Base-by-base conservation (phyloP, 768 basidiomycete genomes). In the Podaxis sp. region DNA sequence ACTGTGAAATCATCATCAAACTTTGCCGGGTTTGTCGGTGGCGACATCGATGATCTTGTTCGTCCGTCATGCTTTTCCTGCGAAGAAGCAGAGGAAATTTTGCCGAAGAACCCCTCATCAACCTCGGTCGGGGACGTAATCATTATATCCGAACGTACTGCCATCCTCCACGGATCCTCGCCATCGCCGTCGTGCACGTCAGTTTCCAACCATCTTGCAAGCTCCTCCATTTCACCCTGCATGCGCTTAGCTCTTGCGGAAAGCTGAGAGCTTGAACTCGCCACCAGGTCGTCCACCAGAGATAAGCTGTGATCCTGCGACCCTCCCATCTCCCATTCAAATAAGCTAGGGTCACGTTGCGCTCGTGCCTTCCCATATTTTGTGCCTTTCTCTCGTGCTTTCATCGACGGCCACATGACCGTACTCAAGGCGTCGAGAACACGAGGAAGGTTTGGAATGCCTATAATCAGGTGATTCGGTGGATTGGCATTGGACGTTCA, bases 391-490 rank as follows among this genome's bases (percentile, higher is more conserved):
- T 69, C 36, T 70, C 74, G 61, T 24, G 82, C 76, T 53, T 83
- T 74, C 84, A 95, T 87, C 0, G 88, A 89, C 3, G 92, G 88
- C 92, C 92, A 95, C 88, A 94, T 92, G 68, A 95, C 85, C 0
- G 93, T 93, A 72, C 90, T 88, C 49, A 95, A 76, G 11, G 92
- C 90, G 69, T 93, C 91, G 19, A 91, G 67, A 7, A 93, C 86
- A 26, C 93, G 86, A 33, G 85, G 82, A 38, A 92, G 81, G 12
- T 76, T 68, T 19, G 82, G 82, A 57, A 85, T 79, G 17, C 76
- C 86, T 85, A 52, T 39, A 7, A 55, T 33, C 46, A 55, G 28
- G 55, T 33, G 4, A 53, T 40, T 24, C 61, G 30, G 59, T 57
- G 52, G 4, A 58, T 33, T 56, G 36, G 22, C 19, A 55, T 15